Conservation (phyloP, 257 asterid species). For the Eucommia ulmoides region DNA sequence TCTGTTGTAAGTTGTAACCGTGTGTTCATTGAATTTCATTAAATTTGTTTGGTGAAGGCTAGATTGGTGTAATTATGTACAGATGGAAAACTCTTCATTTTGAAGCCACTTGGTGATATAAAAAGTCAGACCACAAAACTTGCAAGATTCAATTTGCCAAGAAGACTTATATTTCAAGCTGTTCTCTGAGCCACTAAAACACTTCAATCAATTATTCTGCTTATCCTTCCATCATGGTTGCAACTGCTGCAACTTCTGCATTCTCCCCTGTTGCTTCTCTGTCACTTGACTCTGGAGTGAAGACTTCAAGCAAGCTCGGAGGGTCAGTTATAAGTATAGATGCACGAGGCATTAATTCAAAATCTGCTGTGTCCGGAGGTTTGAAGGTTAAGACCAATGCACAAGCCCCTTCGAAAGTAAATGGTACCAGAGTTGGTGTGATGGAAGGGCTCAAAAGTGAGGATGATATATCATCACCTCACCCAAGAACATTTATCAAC, state of each 20-base stretch:
- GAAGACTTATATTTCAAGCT: no score
- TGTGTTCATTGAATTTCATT: no score
- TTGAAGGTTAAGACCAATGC: constrained; percentile 68
- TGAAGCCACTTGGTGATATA: no score
- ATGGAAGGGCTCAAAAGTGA: constrained; percentile 59
- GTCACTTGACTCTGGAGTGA: constrained; percentile 46
- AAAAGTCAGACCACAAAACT: no score
- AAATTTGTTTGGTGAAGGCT: no score
- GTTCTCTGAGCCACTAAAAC: no score
- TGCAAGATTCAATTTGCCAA: no score
- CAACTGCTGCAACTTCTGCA: constrained; percentile 75
- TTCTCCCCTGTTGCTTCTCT: constrained; percentile 50
- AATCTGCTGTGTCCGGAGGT: constrained; percentile 47
- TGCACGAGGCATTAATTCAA: constrained; percentile 49
- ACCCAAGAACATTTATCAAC: constrained; percentile 83
- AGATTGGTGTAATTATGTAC: no score
- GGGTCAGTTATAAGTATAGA: constrained; percentile 53
- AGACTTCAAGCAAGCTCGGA: constrained; percentile 42
- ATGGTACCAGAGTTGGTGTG: constrained; percentile 76
- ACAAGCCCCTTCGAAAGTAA: constrained; percentile 88
- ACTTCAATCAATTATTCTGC: no score
- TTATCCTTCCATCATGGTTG: constrained; percentile 41
- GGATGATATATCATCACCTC: constrained; percentile 54
- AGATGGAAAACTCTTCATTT: no score
- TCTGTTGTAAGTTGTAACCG: no score